These are phyloP conservation scores for Dendrocalamus latiflorus DNA, from an alignment of 202 grass and related monocot species.

Conservation along the genomic window DNA sequence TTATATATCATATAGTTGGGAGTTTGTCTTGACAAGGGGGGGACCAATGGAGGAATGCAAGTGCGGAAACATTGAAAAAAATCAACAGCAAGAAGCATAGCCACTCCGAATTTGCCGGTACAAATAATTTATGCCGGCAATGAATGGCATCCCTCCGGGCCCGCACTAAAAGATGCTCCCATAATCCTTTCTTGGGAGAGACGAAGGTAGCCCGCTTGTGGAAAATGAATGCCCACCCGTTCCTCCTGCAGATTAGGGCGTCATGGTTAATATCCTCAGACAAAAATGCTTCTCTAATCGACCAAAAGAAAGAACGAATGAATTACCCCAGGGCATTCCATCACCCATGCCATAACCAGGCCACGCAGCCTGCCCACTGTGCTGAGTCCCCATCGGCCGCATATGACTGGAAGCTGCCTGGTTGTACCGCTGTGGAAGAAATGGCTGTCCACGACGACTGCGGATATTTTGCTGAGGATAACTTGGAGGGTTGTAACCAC, in stretches of 20 bases:
- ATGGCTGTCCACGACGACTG: constrained; percentile 50
- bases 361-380: constrained; percentile 38
- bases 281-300: neutral
- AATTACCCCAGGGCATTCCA: constrained; percentile 63
- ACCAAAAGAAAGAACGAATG: neutral
- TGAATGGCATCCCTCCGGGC: constrained; percentile 34
- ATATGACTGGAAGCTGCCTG: constrained; percentile 47
- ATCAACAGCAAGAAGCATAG: constrained; percentile 31
- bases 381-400: constrained; percentile 35
- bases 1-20: constrained; percentile 21
- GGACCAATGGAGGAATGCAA: constrained; percentile 9
- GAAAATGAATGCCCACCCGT: constrained; percentile 40
- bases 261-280: neutral
- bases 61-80: constrained; percentile 22
- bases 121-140: constrained; percentile 39
- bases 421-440: constrained; percentile 39
- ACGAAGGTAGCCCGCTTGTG: constrained; percentile 36
- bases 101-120: constrained; percentile 23
- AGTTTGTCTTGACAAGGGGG: constrained; percentile 1
- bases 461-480: constrained; percentile 55
- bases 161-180: constrained; percentile 43
- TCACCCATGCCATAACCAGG: constrained; percentile 43
- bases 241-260: constrained; percentile 34
- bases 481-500: constrained; percentile 37
- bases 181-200: constrained; percentile 55